Conservation (phyloP, 257 asterid species). For the Scutellaria baicalensis region DNA sequence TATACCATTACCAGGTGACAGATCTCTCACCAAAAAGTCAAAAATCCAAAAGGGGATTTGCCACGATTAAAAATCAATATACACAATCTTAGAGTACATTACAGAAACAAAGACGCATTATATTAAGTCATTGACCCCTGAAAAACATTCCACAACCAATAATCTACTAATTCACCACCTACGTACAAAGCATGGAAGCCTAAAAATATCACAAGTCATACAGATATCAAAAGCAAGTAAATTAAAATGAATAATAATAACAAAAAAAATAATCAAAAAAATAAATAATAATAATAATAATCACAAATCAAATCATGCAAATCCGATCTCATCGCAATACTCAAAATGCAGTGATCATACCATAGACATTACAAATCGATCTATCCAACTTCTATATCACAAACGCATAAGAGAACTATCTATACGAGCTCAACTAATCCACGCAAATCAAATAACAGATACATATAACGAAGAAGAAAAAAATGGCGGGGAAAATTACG, state of each 20-base stretch:
- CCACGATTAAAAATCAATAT: not conserved
- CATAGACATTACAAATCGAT: not conserved
- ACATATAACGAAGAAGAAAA: not conserved
- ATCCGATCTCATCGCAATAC: conserved; percentile 7
- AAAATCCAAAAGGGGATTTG: not conserved
- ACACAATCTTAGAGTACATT: not conserved
- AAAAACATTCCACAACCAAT: not conserved
- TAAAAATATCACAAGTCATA: not conserved
- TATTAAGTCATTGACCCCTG: not conserved
- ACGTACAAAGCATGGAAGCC: not conserved
- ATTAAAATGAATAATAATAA: too few relatives aligned
- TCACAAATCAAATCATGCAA: conserved; percentile 12
- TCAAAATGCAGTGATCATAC: not conserved
- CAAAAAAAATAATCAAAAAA: not conserved
- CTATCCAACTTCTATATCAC: not conserved
- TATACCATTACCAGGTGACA: not conserved
- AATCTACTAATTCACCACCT: not conserved
- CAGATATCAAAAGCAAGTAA: not conserved
- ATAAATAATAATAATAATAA: too few relatives aligned
- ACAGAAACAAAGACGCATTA: not conserved
- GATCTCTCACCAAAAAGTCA: not conserved
- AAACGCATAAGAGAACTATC: not conserved
- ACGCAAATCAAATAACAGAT: not conserved
- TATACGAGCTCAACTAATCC: not conserved
- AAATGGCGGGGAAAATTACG: not conserved